Conservation (phyloP, 164 flowering plant species). For the Vitis rotundifolia region DNA sequence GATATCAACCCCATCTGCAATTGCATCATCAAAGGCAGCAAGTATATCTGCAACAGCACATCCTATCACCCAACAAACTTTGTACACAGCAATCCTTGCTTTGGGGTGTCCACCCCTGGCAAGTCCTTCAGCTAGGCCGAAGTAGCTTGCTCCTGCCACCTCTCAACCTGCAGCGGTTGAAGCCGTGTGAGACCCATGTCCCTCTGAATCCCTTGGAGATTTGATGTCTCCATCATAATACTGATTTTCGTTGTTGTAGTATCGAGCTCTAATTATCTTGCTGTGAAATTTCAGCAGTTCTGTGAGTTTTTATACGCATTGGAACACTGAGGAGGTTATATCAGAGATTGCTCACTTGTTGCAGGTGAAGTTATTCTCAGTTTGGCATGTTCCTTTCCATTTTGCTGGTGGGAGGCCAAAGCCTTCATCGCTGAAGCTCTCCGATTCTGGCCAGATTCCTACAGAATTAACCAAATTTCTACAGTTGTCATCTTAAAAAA, state of each 20-base stretch:
- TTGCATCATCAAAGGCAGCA: constrained; percentile 41
- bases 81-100: constrained; percentile 40
- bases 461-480: not conserved
- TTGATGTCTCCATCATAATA: not conserved
- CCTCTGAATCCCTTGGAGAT: constrained; percentile 32
- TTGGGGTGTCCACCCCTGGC: constrained; percentile 38
- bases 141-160: constrained; percentile 33
- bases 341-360: constrained; percentile 28
- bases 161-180: constrained; percentile 36
- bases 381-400: constrained; percentile 45
- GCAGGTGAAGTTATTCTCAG: constrained; percentile 37
- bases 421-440: constrained; percentile 36
- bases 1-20: constrained; percentile 39
- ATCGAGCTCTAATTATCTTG: constrained; percentile 40
- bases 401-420: constrained; percentile 34
- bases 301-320: not conserved
- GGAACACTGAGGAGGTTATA: too few relatives aligned
- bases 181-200: constrained; percentile 41
- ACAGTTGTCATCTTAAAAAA: too few relatives aligned
- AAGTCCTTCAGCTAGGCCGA: constrained; percentile 31
- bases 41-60: constrained; percentile 29
- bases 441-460: constrained; percentile 51
- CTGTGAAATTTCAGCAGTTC: constrained; percentile 11
- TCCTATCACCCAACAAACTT: constrained; percentile 34
- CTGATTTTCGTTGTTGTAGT: constrained; percentile 17